phyloP scores from a whole-genome alignment of 1,284 basidiomycete genomes.

The Dichomitus squalens region DNA sequence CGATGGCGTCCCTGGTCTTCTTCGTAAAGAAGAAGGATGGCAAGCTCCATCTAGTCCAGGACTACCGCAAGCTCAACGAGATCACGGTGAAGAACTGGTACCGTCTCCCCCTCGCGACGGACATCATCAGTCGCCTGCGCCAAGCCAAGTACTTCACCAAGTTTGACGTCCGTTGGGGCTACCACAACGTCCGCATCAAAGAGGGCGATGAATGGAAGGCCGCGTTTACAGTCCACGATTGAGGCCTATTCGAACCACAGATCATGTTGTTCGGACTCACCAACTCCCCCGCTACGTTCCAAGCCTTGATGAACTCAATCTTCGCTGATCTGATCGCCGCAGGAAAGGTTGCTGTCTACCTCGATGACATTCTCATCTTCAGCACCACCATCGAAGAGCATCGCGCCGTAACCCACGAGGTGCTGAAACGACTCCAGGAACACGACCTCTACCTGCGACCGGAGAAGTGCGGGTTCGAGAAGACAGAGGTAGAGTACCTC shows the following conservation, averaged over 20 bases:
- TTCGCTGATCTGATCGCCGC: conserved; percentile 23
- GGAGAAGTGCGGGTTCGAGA: conserved; percentile 29
- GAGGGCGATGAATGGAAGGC: conserved; percentile 24
- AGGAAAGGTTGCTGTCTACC: conserved; percentile 25
- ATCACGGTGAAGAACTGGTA: neutral
- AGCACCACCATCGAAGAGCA: neutral
- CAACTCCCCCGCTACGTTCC: conserved; percentile 35
- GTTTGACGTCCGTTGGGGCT: conserved; percentile 34
- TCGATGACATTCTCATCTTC: conserved; percentile 31
- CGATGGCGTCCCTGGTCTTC: conserved; percentile 29
- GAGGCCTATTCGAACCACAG: conserved; percentile 30
- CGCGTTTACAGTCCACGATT: conserved; percentile 18
- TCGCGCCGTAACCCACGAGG: neutral
- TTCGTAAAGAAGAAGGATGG: conserved; percentile 30
- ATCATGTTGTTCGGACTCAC: conserved; percentile 38
- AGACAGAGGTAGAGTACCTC: conserved; percentile 35
- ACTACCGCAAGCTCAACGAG: neutral
- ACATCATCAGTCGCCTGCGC: neutral
- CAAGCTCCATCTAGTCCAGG: conserved; percentile 9
- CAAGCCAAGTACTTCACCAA: conserved; percentile 35
- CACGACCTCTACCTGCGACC: neutral
- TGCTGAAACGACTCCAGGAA: neutral
- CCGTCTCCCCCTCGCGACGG: neutral
- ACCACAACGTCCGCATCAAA: conserved; percentile 26
- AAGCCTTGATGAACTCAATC: conserved; percentile 27